Base-by-base conservation (phyloP, 2,329 filamentous ascomycete species). In the Fusarium virguliforme region DNA sequence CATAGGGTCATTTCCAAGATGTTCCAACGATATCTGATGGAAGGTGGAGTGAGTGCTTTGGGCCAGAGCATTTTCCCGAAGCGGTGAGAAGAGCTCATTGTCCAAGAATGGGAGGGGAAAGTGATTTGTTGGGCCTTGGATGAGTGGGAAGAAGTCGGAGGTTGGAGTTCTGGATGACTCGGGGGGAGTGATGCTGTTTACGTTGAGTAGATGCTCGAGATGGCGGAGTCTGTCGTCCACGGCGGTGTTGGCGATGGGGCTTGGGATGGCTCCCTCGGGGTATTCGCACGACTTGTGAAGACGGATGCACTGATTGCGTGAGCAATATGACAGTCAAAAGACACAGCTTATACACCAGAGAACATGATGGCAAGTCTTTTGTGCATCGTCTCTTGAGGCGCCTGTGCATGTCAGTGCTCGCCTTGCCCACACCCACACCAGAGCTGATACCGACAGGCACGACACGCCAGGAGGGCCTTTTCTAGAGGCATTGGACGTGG, bases 351-450 rank as follows among this genome's bases (percentile, higher is more conserved):
- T 59, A 26, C 24, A 74, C 71, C 24, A 74, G 40, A 9, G 65
- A 71, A 18, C 70, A 74, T 4, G 63, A 58, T 5, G 71, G 71
- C 15, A 72, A 4, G 12, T 74, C 67, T 38, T 50, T 65, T 9
- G 62, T 67, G 56, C 67, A 74, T 60, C 62, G 71, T 13, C 67
- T 58, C 38, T 74, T 74, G 6, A 74, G 40, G 12, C 71, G 71
- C 8, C 71, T 74, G 28, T 18, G 30, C 13, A 34, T 58, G 46
- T 18, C 22, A 10, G 8, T 30, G 3, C 8, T 12, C 3, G 15
- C 26, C 22, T 8, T 9, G 15, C 18, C 13, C 6, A 13, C 34
- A 50, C 35, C 4, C 24, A 9, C n/a, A 13, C 18, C 8, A 8
- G 22, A 26, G 26, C 37, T 10, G 6, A 30, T 66, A 66, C 64